Conservation (phyloP, 805 yeast species). For the Maudiozyma saulgeensis region DNA sequence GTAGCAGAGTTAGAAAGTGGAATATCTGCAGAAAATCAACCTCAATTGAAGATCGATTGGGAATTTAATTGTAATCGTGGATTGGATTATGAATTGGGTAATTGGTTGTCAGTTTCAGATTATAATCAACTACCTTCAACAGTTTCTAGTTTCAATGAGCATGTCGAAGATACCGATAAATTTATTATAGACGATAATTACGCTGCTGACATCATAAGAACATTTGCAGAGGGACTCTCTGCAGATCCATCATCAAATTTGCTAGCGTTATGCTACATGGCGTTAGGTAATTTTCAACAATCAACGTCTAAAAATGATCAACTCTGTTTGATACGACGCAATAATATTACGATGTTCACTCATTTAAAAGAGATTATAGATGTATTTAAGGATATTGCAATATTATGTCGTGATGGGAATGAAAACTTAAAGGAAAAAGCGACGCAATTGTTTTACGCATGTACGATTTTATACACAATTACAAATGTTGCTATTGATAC, state of each 20-base stretch:
- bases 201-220: conserved; percentile 7
- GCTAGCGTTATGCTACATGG: conserved; percentile 18
- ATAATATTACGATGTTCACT: conserved; percentile 13
- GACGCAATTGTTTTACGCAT: conserved; percentile 15
- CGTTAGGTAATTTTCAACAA: conserved; percentile 19
- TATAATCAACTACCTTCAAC: conserved; percentile 11
- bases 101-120: conserved; percentile 37
- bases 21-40: conserved; percentile 20
- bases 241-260: conserved; percentile 6
- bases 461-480: conserved; percentile 20
- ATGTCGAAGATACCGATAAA: conserved; percentile 2
- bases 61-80: conserved; percentile 30
- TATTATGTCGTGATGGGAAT: conserved; percentile 18
- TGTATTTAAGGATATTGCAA: conserved; percentile 16
- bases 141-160: conserved; percentile 11
- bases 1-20: conserved; percentile 24
- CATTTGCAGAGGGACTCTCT: conserved; percentile 2
- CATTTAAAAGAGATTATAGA: conserved; percentile 9
- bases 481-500: conserved; percentile 16
- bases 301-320: conserved; percentile 11
- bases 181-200: conserved; percentile 13
- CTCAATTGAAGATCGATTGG: conserved; percentile 39
- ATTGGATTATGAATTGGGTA: conserved; percentile 35
- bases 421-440: conserved; percentile 14
- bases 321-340: conserved; percentile 12